Conservation (phyloP, 2,329 filamentous ascomycete genomes). For the Chaetomium strumarium region DNA sequence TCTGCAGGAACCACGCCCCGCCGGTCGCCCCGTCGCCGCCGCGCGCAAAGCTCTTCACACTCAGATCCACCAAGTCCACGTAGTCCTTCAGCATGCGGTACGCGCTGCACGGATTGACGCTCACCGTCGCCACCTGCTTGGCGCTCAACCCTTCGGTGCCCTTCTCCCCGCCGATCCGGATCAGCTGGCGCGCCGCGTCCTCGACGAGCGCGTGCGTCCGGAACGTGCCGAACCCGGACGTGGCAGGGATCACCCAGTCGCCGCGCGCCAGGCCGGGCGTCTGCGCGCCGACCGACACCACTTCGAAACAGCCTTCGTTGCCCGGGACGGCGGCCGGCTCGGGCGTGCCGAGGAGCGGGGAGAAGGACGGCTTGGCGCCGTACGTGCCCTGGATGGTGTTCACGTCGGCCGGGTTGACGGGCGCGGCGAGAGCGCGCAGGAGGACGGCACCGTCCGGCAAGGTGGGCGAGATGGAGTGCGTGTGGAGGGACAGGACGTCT, state of each 20-base stretch:
- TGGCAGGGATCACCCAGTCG: constrained; percentile 90
- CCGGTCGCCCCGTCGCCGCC: constrained; percentile 61
- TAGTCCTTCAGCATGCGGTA: constrained; percentile 91
- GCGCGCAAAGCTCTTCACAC: constrained; percentile 39
- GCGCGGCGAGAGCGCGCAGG: constrained; percentile 80
- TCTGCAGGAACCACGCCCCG: constrained; percentile 96
- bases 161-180: constrained; percentile 47
- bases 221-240: constrained; percentile 86
- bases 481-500: constrained; percentile 64
- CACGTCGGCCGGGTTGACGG: constrained; percentile 95
- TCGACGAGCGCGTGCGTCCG: constrained; percentile 77
- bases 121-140: constrained; percentile 78
- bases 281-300: constrained; percentile 61
- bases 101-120: constrained; percentile 89
- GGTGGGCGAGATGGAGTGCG: constrained; percentile 69
- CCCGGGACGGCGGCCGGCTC: constrained; percentile 73
- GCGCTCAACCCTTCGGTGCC: constrained; percentile 65
- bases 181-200: constrained; percentile 47
- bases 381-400: constrained; percentile 98
- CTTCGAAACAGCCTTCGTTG: constrained; percentile 91
- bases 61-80: constrained; percentile 42
- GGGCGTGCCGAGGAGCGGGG: constrained; percentile 63
- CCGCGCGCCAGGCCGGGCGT: constrained; percentile 57
- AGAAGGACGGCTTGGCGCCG: constrained; percentile 75
- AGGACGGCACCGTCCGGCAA: constrained; percentile 62